These are phyloP conservation scores for Aspergillus bertholletiae DNA, from an alignment of 495 filamentous ascomycete genomes.

Conservation along the genomic window DNA sequence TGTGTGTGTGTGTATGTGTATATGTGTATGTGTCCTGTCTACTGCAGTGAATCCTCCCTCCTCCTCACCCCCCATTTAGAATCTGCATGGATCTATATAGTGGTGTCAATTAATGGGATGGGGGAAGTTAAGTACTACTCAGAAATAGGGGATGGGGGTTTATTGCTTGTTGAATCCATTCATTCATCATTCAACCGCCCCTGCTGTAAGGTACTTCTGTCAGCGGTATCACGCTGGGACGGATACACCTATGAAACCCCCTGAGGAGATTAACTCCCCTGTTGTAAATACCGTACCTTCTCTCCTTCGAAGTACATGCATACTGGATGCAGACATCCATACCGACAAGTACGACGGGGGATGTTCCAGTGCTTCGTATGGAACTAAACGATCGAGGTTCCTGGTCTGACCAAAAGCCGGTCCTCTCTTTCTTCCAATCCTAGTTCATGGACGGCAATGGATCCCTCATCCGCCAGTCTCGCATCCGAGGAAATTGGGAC, in stretches of 20 bases:
- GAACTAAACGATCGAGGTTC: not conserved
- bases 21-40: no score
- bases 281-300: no score
- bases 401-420: not conserved
- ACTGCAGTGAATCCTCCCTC: no score
- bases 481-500: not conserved
- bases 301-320: no score
- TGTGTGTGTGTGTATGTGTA: no score
- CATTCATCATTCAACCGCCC: not conserved
- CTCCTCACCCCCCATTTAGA: no score
- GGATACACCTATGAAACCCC: not conserved
- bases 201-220: not conserved
- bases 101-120: no score
- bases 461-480: conserved; percentile 9
- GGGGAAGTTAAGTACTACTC: no score
- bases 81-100: no score
- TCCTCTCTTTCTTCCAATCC: not conserved
- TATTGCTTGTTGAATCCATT: not conserved
- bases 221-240: not conserved
- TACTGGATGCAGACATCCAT: not conserved
- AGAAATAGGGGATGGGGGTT: no score
- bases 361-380: no score
- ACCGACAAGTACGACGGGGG: no score
- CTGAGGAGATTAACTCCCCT: not conserved
- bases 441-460: not conserved